Base-by-base conservation (phyloP, 2,329 filamentous ascomycete genomes). In the Whalleya microplaca region DNA sequence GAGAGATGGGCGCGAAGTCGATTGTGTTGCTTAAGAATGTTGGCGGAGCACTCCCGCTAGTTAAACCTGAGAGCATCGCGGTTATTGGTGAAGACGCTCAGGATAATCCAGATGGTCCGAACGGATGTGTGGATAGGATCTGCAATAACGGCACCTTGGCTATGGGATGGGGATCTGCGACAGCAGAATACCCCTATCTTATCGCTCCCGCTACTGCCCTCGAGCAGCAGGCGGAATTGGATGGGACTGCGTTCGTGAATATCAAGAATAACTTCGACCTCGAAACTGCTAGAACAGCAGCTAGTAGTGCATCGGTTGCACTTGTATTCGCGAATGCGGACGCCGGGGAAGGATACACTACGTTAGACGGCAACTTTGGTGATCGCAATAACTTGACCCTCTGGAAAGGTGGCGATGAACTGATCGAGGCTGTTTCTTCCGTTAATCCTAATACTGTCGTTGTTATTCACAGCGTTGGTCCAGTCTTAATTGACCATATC, bases 301-400 rank as follows among this genome's bases (percentile, higher is more conserved):
- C 66, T 6, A 53, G 56, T 19, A 61, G 63, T 7, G 56, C 66
- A 7, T 64, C 62, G 10, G 58, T 62, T n/a, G 62, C 73, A 0
- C 72, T 96, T 3, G 76, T 89, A 14, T 97, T 97, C 66, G 92
- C 90, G 66, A 96, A 96, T 65, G 86, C 92, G n/a, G 82, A 92
- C 69, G 84, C 88, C 7, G 94, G 94, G 51, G 94, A 97, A 75
- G 92, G 91, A 8, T 97, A 86, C 75, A 90, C 96, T 66, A 83
- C 77, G 19, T 84, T 96, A 1, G 93, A 92, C 57, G 89, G 86
- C 50, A 96, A 96, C 72, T 78, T 82, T 53, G 94, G 94, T 54
- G 94, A 97, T 71, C 88, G 94, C 51, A 92, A 94, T 69, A 97
- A 98, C 75, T 80, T 98, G 32, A 96, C 92, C 0, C 79, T 96